These are phyloP conservation scores for Ustilago hordei DNA, from an alignment of 1,284 basidiomycete species.

Conservation along the genomic window DNA sequence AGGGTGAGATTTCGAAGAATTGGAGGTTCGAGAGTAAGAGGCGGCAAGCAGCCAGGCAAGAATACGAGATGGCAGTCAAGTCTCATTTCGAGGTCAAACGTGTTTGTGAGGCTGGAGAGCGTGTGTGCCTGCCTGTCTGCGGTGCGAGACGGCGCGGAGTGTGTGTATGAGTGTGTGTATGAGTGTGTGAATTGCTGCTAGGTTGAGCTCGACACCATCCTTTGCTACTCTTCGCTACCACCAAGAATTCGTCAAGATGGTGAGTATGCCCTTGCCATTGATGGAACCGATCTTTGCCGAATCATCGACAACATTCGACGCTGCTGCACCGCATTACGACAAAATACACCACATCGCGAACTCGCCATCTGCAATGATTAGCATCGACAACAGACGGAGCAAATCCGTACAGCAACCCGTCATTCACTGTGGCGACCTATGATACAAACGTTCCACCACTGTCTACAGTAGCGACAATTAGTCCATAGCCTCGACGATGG, in stretches of 20 bases:
- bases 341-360: not conserved
- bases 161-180: not conserved
- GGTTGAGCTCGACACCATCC: constrained; percentile 38
- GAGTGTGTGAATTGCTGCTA: constrained; percentile 27
- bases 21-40: not conserved
- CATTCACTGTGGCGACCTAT: not conserved
- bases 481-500: not conserved
- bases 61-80: not conserved
- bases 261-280: constrained; percentile 30
- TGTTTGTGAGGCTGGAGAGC: not conserved
- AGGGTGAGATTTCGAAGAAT: not conserved
- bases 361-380: not conserved
- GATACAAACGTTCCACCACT: not conserved
- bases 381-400: not conserved
- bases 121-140: not conserved
- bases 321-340: constrained; percentile 11
- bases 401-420: constrained; percentile 2
- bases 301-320: constrained; percentile 26
- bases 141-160: not conserved
- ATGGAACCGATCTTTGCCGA: constrained; percentile 20
- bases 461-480: not conserved
- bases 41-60: not conserved
- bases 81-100: not conserved
- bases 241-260: constrained; percentile 60
- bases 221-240: constrained; percentile 46